Base-by-base conservation (phyloP, 805 yeast genomes). In the Cyberlindnera veronae region DNA sequence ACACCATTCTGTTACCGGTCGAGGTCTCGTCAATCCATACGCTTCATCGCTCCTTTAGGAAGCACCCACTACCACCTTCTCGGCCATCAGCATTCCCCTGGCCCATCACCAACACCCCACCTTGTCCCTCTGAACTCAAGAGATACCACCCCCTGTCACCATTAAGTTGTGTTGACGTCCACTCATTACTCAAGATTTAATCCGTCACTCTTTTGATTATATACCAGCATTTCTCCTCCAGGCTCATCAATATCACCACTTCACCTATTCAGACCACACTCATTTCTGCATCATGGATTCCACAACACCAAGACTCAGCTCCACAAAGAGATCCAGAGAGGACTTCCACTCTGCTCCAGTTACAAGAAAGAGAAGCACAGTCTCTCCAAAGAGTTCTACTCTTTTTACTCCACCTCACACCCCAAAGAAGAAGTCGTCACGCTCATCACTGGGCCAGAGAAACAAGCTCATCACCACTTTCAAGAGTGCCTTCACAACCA, bases 151-250 rank as follows among this genome's bases (percentile, higher is more conserved):
- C 16, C 15, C 38, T 55, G 61, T 55, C 61, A 39, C 61, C 61
- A 57, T 57, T 57, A 38, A 50, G 15, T 57, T 56, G 61, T 43
- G 61, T 49, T 54, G 61, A 54, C 61, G 60, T 57, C 61, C 61
- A 50, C 31, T 56, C 61, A 29, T 56, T 55, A 32, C 12, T 15
- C 16, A 17, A 27, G 35, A 24, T 38, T 38, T 32, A 37, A 37
- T 34, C 44, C 38, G 44, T 42, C 44, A 19, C 34, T 39, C 42
- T 21, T 42, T 45, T 29, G 27, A 23, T 18, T 4, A 22, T n/a
- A 16, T 35, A 9, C 28, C 7, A 23, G n/a, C 9, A 12, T 9
- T 15, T n/a, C 30, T 10, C 35, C 1, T 32, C 29, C 21, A 16
- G 9, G 22, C 33, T 20, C 37, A 16, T 17, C 12, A 27, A 8